Evolutionary conservation across 2,329 filamentous ascomycete species (phyloP).

Genomic region (Sarocladium strictum): DNA sequence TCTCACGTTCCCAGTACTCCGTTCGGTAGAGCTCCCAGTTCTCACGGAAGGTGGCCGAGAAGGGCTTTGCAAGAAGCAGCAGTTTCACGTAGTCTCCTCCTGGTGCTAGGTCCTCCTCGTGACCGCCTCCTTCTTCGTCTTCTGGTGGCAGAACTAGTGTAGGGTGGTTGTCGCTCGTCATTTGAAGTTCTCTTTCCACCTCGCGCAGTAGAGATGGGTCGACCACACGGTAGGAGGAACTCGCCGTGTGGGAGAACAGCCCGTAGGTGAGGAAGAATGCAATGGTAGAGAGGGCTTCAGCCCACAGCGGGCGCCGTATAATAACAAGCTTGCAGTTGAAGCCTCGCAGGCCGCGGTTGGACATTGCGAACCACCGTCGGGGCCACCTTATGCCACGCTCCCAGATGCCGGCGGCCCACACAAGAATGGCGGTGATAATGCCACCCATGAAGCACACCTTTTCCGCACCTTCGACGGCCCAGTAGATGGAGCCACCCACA

Average conservation of each 20-base stretch:
- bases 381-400: slow-evolving; percentile 94
- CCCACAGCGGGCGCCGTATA: slow-evolving; percentile 75
- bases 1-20: slow-evolving; percentile 97
- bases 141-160: slow-evolving; percentile 35
- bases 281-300: slow-evolving; percentile 66
- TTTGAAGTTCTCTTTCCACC: slow-evolving; percentile 52
- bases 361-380: slow-evolving; percentile 79
- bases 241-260: slow-evolving; percentile 60
- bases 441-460: slow-evolving; percentile 90
- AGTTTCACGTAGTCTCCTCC: slow-evolving; percentile 92
- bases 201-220: slow-evolving; percentile 57
- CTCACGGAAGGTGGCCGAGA: slow-evolving; percentile 88
- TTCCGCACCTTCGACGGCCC: slow-evolving; percentile 85
- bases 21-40: slow-evolving; percentile 94
- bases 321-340: slow-evolving; percentile 98
- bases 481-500: slow-evolving; percentile 90
- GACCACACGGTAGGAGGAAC: slow-evolving; percentile 70
- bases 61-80: slow-evolving; percentile 85
- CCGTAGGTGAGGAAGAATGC: slow-evolving; percentile 76
- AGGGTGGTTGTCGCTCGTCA: slow-evolving; percentile 35
- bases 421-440: slow-evolving; percentile 75
- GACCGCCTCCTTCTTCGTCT: slow-evolving; percentile 57
- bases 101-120: slow-evolving; percentile 84
- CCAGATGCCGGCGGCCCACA: slow-evolving; percentile 96
- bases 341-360: slow-evolving; percentile 80